Evolutionary conservation across 225 moss, liverwort and hornwort genomes (phyloP).

Genomic region (Lunularia cruciata): DNA sequence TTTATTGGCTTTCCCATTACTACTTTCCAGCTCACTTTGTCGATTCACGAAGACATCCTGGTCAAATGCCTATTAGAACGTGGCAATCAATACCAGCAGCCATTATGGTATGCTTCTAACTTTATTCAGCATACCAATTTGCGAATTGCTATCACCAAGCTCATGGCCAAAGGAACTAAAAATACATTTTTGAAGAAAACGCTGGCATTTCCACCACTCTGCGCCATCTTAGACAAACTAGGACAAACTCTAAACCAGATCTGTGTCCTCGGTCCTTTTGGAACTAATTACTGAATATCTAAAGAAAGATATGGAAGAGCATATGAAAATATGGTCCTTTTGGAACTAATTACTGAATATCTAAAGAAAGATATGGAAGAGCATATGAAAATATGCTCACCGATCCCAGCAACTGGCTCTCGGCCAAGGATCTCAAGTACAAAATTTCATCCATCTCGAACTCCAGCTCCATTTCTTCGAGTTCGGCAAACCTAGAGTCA

Average conservation of each 20-base stretch:
- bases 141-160: too few relatives aligned
- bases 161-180: too few relatives aligned
- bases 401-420: slow-evolving; percentile 67
- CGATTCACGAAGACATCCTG: slow-evolving; percentile 87
- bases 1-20: slow-evolving; percentile 41
- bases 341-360: too few relatives aligned
- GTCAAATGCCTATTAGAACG: slow-evolving; percentile 17
- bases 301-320: background rate
- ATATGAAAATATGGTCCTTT: slow-evolving; percentile 11
- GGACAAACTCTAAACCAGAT: too few relatives aligned
- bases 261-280: too few relatives aligned
- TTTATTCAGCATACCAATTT: too few relatives aligned
- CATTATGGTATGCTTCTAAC: too few relatives aligned
- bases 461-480: slow-evolving; percentile 91
- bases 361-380: too few relatives aligned
- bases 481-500: slow-evolving; percentile 69
- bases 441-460: slow-evolving; percentile 99
- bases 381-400: slow-evolving; percentile 22
- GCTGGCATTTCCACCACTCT: too few relatives aligned
- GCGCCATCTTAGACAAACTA: too few relatives aligned
- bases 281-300: too few relatives aligned
- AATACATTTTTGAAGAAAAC: too few relatives aligned
- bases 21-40: slow-evolving; percentile 61
- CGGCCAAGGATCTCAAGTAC: slow-evolving; percentile 84
- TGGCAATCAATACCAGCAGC: slow-evolving; percentile 3